A percentile compares a stretch with the other conserved stretches of the same genome.
Conservation (phyloP, 257 asterid genomes). For the Asclepias syriaca region DNA sequence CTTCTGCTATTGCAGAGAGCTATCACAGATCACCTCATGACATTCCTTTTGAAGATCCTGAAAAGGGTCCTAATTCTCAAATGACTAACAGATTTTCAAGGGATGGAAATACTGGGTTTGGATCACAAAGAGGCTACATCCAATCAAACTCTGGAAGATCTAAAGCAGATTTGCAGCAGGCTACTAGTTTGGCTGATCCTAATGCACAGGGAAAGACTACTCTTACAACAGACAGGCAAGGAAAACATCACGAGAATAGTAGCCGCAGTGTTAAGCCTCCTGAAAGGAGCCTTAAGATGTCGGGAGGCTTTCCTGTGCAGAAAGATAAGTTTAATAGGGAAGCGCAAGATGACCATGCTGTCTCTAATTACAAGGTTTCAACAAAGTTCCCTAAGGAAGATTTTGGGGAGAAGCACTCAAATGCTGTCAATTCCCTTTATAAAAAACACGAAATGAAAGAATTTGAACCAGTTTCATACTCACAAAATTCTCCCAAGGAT, state of each 20-base stretch:
- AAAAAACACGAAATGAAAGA: constrained; percentile 46
- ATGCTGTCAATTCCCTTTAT: constrained; percentile 32
- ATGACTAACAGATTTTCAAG: constrained; percentile 31
- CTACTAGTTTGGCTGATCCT: constrained; percentile 42
- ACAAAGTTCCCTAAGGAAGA: constrained; percentile 34
- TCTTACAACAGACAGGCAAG: constrained; percentile 45
- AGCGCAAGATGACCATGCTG: constrained; percentile 35
- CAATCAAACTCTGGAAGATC: constrained; percentile 37
- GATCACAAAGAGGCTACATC: constrained; percentile 35
- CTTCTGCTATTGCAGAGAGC: constrained; percentile 45
- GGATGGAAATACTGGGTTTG: constrained; percentile 37
- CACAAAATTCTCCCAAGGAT: constrained; percentile 45
- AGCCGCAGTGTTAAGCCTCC: constrained; percentile 43
- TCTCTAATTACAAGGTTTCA: constrained; percentile 34
- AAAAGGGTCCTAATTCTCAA: constrained; percentile 25
- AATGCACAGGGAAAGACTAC: constrained; percentile 33
- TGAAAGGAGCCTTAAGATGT: constrained; percentile 43
- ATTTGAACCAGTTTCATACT: constrained; percentile 34
- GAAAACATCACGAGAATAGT: constrained; percentile 41
- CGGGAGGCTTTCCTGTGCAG: constrained; percentile 36
- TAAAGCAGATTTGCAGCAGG: constrained; percentile 45
- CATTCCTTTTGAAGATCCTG: constrained; percentile 37
- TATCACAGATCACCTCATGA: constrained; percentile 53
- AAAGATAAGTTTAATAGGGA: constrained; percentile 37
- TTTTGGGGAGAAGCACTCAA: constrained; percentile 37